Percentiles rank a stretch among this genome's conserved stretches.
Conservation (phyloP, 495 filamentous ascomycete genomes). For the Penicillium canescens region DNA sequence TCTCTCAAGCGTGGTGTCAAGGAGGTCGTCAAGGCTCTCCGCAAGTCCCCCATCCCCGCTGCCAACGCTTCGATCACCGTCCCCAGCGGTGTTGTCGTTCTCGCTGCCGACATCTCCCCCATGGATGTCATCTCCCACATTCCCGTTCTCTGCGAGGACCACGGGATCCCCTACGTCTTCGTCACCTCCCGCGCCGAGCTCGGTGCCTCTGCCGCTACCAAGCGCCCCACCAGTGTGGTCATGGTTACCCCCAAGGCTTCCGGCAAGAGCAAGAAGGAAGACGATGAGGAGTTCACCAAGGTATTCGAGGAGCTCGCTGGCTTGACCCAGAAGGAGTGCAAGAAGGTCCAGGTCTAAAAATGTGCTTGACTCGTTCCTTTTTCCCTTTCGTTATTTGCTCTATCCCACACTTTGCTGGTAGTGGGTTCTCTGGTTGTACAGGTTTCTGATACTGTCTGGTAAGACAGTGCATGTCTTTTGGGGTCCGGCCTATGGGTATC, state of each 20-base stretch:
- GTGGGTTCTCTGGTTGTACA: conserved; percentile 46
- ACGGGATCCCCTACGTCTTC: conserved; percentile 92
- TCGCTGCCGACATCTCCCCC: conserved; percentile 95
- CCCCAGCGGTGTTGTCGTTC: conserved; percentile 75
- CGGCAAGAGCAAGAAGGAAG: conserved; percentile 54
- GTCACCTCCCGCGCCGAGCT: conserved; percentile 85
- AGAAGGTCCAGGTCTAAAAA: conserved; percentile 46
- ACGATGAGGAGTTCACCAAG: conserved; percentile 68
- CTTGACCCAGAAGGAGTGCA: conserved; percentile 69
- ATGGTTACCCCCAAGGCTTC: conserved; percentile 69
- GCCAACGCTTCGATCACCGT: conserved; percentile 51
- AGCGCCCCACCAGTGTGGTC: conserved; percentile 92
- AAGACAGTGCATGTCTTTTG: conserved; percentile 47
- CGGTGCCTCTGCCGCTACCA: conserved; percentile 86
- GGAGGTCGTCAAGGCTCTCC: conserved; percentile 95
- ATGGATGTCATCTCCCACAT: conserved; percentile 98
- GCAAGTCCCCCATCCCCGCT: conserved; percentile 70
- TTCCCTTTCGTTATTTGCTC: conserved; percentile 26
- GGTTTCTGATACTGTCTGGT: conserved; percentile 43
- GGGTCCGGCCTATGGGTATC: conserved; percentile 47
- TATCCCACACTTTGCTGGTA: conserved; percentile 26
- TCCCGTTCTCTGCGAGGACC: conserved; percentile 95
- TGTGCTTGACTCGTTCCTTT: conserved; percentile 25
- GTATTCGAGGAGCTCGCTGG: conserved; percentile 72
- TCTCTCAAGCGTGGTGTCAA: conserved; percentile 96